Base-by-base conservation (phyloP, 2,329 filamentous ascomycete species). In the Shiraia sp. region DNA sequence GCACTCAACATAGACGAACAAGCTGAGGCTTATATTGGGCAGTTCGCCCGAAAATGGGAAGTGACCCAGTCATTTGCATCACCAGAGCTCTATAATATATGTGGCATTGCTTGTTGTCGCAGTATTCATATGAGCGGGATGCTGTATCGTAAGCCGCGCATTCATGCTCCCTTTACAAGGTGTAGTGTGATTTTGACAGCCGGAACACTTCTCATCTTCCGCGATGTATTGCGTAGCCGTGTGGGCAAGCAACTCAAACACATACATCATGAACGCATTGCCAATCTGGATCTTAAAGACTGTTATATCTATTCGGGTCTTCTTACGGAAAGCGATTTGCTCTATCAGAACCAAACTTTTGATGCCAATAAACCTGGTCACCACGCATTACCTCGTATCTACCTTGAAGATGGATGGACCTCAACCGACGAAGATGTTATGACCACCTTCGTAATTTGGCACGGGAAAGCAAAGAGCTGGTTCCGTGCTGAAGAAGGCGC, bases 31-130 rank as follows among this genome's bases (percentile, higher is more conserved):
- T 68, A 79, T 30, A 66, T 86, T n/a, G 83, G 83, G 8, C 82
- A 85, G 55, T 86, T 82, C 56, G 82, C 82, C 0, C 72, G 76
- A 50, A 86, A 86, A 55, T 87, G 83, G 83, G 83, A 87, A 61
- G 82, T 86, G 15, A 79, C 75, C 12, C 77, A 82, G 49, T 79
- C 81, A 1, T 78, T 78, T 51, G 81, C 83, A n/a, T 83, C 78
- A 1, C 78, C 83, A 1, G 70, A 79, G 27, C 67, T 86, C n/a
- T 86, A 85, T 70, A 83, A 87, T 61, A 77, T 86, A 70, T 87
- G 83, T 61, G 77, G 79, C n/a, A 77, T 86, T 15, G 76, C 79
- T 9, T 76, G 74, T 26, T 87, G 83, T 59, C 79, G 83, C 29
- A 73, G 79, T 13, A 80, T 87, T 39, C 71, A 75, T 42, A 78